phyloP scores from a whole-genome alignment of 345 rosid genomes.

The Eucalyptus leucophloia region DNA sequence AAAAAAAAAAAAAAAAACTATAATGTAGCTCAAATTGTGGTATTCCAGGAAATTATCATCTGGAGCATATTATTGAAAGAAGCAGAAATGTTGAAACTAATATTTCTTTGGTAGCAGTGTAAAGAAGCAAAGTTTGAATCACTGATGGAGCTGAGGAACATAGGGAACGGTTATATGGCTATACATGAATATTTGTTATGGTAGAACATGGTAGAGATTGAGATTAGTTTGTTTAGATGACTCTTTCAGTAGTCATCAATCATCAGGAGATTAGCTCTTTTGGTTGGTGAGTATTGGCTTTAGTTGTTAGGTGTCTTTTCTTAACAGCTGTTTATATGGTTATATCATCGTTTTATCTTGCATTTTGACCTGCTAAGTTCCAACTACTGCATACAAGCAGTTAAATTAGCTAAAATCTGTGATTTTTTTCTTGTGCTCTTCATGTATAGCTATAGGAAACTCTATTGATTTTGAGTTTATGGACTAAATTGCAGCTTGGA shows the following conservation, averaged over 20 bases:
- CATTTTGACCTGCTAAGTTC: not conserved
- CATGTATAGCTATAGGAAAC: not conserved
- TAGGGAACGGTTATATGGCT: not conserved
- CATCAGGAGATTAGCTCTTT: not conserved
- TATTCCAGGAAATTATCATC: not conserved
- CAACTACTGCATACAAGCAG: not conserved
- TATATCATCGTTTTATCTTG: not conserved
- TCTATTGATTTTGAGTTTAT: not conserved
- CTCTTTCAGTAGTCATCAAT: not conserved
- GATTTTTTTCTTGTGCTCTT: not conserved
- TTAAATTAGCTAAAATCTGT: not conserved
- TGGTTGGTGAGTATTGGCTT: not conserved
- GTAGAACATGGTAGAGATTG: not conserved
- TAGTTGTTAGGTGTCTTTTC: not conserved
- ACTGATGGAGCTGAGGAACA: not conserved
- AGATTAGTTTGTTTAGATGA: not conserved
- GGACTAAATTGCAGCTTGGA: constrained; percentile 43
- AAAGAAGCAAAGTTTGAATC: not conserved
- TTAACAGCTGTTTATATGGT: not conserved
- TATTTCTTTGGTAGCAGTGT: not conserved
- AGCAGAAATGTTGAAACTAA: not conserved
- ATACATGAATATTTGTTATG: not conserved
- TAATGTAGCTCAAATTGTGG: not conserved
- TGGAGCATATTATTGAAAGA: not conserved
- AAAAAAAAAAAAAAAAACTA: not conserved